Base-by-base conservation (phyloP, 2,329 filamentous ascomycete genomes). In the Plectosphaerella sp. region DNA sequence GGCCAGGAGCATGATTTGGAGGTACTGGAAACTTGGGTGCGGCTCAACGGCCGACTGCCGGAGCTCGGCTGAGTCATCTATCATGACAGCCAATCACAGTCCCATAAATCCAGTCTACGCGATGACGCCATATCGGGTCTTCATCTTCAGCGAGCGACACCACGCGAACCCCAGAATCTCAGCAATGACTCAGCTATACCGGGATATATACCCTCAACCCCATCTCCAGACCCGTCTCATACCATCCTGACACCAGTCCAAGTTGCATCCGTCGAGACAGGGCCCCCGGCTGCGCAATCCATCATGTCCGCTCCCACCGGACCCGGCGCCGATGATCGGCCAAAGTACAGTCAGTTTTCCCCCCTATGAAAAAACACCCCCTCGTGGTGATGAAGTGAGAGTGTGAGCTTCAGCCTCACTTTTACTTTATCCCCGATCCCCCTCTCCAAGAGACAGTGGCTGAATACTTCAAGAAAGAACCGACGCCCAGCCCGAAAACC, bases 401-500 rank as follows among this genome's bases (percentile, higher is more conserved):
- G 25, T 5, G 25, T 33, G 28, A 33, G 28, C 28, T 7, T 33
- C 28, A 22, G 28, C 8, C 28, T 33, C 28, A 33, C 4, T n/a
- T 20, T 41, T 22, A 47, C 11, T 51, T 25, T 43, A 22, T 25
- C 11, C 45, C 16, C 41, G n/a, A 22, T 47, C 42, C 11, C 60
- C 11, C 53, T 36, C 20, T 28, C 49, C 47, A 52, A 49, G 35
- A 56, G 18, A 72, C 59, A 59, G 72, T 78, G 67, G 68, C 83
- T 86, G 79, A 86, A 83, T 80, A 80, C 78, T 72, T 77, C 66
- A 83, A 84, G 82, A 79, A 83, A 84, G 80, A 78, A 78, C 68
- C 59, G 74, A 69, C 58, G 74, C 81, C 51, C 91, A 97, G 71
- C 85, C 89, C 63, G 93, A 97, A 74, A 99, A 97, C 72, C 93